phyloP scores from a whole-genome alignment of 164 flowering plant genomes.

The Berberis thunbergii region DNA sequence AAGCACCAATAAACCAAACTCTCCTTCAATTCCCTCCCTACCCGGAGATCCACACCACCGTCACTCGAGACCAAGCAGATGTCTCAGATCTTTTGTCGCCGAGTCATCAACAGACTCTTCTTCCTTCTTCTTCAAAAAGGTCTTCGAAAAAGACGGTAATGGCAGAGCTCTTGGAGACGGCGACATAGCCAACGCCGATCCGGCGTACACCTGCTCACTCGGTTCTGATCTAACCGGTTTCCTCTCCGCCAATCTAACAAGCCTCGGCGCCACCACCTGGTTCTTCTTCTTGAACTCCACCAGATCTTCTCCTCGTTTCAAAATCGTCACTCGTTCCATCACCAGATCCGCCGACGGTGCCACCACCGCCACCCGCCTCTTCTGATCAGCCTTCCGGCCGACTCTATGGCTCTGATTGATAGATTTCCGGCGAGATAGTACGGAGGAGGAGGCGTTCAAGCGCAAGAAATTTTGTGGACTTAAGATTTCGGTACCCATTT shows the following conservation, averaged over 20 bases:
- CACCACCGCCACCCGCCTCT: not conserved
- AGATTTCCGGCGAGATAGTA: conserved; percentile 15
- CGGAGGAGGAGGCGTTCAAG: conserved; percentile 9
- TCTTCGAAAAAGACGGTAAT: conserved; percentile 44
- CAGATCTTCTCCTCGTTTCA: no score
- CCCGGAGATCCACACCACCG: not conserved
- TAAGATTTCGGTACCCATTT: conserved; percentile 32
- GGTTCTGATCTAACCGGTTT: no score
- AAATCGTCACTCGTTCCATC: no score
- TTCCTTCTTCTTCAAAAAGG: conserved; percentile 17
- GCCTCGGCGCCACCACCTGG: no score
- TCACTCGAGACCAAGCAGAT: conserved; percentile 43
- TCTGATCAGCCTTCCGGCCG: conserved; percentile 1
- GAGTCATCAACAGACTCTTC: conserved; percentile 18
- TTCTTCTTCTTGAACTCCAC: no score
- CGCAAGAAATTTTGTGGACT: conserved; percentile 22
- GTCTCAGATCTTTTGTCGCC: conserved; percentile 41
- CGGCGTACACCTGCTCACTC: conserved; percentile 36
- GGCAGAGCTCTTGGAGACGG: conserved; percentile 69
- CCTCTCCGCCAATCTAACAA: no score
- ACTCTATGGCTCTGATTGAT: not conserved
- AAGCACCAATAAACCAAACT: not conserved
- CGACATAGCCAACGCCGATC: conserved; percentile 38
- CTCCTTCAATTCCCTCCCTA: not conserved
- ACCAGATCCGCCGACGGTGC: no score